Conservation (phyloP, 2,329 filamentous ascomycete genomes). For the Stagonosporopsis cucurbitacearum region DNA sequence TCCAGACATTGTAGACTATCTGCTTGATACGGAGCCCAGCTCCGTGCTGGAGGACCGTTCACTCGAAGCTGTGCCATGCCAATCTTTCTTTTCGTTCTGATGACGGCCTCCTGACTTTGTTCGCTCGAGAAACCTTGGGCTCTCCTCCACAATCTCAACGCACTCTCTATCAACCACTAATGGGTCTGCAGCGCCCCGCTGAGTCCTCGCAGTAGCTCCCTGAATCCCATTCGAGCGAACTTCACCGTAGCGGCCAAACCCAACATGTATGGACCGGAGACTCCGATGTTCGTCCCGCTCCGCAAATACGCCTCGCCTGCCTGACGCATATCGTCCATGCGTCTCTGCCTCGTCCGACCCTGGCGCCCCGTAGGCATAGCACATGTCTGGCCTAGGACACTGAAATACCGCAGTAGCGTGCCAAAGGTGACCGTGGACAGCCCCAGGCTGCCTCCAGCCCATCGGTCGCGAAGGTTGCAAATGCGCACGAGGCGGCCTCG, state of each 20-base stretch:
- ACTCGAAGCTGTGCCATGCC: not conserved
- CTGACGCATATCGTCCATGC: not conserved
- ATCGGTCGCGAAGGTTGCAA: not conserved
- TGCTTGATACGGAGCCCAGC: not conserved
- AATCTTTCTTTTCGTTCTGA: not conserved
- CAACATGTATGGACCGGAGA: too few species aligned
- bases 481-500: not conserved
- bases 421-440: not conserved
- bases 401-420: not conserved
- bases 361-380: not conserved
- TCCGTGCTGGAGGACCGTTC: not conserved
- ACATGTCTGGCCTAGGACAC: not conserved
- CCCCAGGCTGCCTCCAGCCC: not conserved
- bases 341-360: not conserved
- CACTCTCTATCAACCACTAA: constrained; percentile 21
- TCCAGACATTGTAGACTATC: not conserved
- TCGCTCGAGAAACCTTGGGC: constrained; percentile 26
- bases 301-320: not conserved
- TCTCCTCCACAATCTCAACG: constrained; percentile 32
- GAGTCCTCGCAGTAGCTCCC: not conserved
- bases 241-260: not conserved
- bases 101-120: not conserved
- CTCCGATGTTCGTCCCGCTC: not conserved
- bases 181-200: not conserved
- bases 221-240: not conserved